These are phyloP conservation scores for Hypholoma sublateritium DNA, from an alignment of 768 basidiomycete genomes.

Conservation along the genomic window DNA sequence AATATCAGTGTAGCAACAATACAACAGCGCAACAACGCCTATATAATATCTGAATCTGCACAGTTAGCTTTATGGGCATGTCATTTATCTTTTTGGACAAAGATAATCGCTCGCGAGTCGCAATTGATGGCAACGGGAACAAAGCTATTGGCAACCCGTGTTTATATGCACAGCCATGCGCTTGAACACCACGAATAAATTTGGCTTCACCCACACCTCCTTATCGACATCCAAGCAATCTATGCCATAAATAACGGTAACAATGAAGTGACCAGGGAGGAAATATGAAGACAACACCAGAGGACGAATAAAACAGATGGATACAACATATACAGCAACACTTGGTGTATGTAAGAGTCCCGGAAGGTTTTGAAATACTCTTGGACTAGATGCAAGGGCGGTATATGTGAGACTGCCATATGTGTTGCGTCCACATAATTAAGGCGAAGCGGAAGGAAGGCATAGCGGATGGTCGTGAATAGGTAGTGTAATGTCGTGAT, in stretches of 20 bases:
- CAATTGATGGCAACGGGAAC: no score
- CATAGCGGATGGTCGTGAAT: constrained; percentile 24
- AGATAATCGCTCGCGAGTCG: no score
- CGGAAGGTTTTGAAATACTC: constrained; percentile 7
- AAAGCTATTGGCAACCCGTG: no score
- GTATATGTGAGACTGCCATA: constrained; percentile 5
- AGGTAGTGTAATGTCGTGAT: constrained; percentile 21
- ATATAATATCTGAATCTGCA: constrained; percentile 20
- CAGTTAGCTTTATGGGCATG: constrained; percentile 3
- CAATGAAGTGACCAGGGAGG: background rate
- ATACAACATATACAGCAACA: constrained; percentile 24
- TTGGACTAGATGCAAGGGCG: constrained; percentile 6
- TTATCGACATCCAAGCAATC: background rate
- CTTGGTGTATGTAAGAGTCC: constrained; percentile 13
- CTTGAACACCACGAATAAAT: no score
- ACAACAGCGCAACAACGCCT: constrained; percentile 9
- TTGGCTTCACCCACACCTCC: no score
- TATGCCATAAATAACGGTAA: constrained; percentile 9
- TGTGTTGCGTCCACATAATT: constrained; percentile 2
- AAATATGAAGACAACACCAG: constrained; percentile 4
- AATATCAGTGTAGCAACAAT: constrained; percentile 27
- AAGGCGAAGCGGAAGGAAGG: constrained; percentile 9
- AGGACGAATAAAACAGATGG: constrained; percentile 19
- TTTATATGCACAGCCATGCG: no score
- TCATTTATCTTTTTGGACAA: no score